Evolutionary conservation across 1,284 basidiomycete species (phyloP), one percentile per base, ranked within the genome.

Genomic region (Rhodotorula sp.): DNA sequence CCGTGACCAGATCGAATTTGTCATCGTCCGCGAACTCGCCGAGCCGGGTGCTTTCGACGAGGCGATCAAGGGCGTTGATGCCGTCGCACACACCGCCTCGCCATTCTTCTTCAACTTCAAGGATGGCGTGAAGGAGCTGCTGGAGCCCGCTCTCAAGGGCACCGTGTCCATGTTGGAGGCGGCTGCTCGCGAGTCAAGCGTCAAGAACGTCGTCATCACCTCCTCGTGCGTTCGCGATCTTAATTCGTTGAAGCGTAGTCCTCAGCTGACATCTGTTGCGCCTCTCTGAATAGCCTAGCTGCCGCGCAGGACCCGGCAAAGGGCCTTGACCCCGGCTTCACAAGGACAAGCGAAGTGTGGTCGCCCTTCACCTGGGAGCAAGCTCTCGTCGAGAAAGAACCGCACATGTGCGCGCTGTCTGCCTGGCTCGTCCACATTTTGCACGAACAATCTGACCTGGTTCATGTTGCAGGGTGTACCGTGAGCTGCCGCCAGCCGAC

Each of bases 61-160:
- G 44, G 81, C 81, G 0, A 78, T 82, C 63, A 78, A 80, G 64
- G 82, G 78, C 4, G 80, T 82, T 44, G 80, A 82, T 66, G 81
- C 70, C 57, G 80, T 81, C 23, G 42, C 56, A 2, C 54, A 67
- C 53, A 61, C 49, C 10, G 64, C 80, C 19, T 80, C 79, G 25
- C 81, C 81, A 3, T 81, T 81, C 77, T 79, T 66, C 44, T 74
- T 63, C 45, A 48, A 60, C 21, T 54, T 68, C 45, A 46, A 67
- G 44, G 64, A 59, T 25, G n/a, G 16, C 44, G n/a, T 59, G 13
- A 25, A 16, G 8, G 81, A 80, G 41, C 79, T 83, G 57, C 77
- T 82, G 59, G 78, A 82, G 56, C 82, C 83, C 3, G 84, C 84
- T 16, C 79, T 85, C 45, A 74, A 82, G 64, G 84, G 83, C 12